These are phyloP conservation scores for Fraxinus velutina DNA, from an alignment of 305 asterid species.

Conservation along the genomic window DNA sequence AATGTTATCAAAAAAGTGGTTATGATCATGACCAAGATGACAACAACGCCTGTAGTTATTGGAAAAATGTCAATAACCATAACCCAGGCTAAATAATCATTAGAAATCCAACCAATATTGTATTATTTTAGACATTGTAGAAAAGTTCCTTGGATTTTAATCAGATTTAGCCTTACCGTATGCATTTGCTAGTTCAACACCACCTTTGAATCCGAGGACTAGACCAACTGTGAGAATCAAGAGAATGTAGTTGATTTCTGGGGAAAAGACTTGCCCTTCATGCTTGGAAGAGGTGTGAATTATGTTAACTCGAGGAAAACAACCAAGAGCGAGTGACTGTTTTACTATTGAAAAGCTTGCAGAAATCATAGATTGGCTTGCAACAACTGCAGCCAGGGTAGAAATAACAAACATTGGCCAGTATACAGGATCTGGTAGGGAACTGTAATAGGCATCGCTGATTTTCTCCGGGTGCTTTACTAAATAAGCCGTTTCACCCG, in stretches of 20 bases:
- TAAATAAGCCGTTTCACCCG: conserved; percentile 47
- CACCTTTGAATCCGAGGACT: conserved; percentile 42
- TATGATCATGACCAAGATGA: conserved; percentile 43
- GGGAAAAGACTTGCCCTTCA: conserved; percentile 43
- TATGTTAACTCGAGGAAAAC: conserved; percentile 41
- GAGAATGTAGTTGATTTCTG: conserved; percentile 39
- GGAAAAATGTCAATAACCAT: neutral
- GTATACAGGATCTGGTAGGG: conserved; percentile 33
- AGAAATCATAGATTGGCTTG: conserved; percentile 51
- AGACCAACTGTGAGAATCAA: conserved; percentile 38
- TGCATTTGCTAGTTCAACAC: conserved; percentile 44
- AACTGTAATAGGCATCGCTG: conserved; percentile 40
- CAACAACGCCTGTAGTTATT: conserved; percentile 30
- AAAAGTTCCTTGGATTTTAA: neutral
- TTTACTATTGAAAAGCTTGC: conserved; percentile 45
- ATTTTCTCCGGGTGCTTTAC: conserved; percentile 41
- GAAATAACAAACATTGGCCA: conserved; percentile 54
- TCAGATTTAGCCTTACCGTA: conserved; percentile 28
- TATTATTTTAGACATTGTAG: neutral
- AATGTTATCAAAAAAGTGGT: conserved; percentile 39
- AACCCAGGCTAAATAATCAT: neutral
- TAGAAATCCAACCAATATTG: neutral
- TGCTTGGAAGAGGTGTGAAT: conserved; percentile 44
- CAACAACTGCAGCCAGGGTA: conserved; percentile 42
- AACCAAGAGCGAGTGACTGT: conserved; percentile 40